Evolutionary conservation across 2,329 filamentous ascomycete genomes (phyloP).

Genomic region (Fusarium avenaceum): DNA sequence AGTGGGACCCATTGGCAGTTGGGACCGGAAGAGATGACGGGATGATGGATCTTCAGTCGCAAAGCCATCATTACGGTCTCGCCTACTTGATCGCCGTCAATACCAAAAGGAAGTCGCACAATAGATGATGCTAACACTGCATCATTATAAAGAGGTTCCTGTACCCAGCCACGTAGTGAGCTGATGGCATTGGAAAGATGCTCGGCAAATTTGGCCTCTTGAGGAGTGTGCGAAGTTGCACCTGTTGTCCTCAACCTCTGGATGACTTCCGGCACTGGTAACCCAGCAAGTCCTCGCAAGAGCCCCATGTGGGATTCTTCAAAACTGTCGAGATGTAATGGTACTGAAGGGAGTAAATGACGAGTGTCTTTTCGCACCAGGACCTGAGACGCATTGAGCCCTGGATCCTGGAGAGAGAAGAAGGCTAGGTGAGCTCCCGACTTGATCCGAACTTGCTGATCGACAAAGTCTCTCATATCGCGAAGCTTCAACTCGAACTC

Average conservation of each 20-base stretch:
- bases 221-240: slow-evolving; percentile 49
- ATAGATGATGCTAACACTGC: slow-evolving; percentile 56
- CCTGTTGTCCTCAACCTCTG: slow-evolving; percentile 53
- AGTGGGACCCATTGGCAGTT: slow-evolving; percentile 72
- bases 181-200: slow-evolving; percentile 60
- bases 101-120: slow-evolving; percentile 58
- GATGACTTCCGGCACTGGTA: slow-evolving; percentile 53
- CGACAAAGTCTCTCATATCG: slow-evolving; percentile 72
- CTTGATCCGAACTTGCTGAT: slow-evolving; percentile 60
- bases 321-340: slow-evolving; percentile 65
- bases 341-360: slow-evolving; percentile 71
- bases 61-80: slow-evolving; percentile 66
- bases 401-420: slow-evolving; percentile 67
- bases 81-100: slow-evolving; percentile 25
- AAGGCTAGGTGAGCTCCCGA: slow-evolving; percentile 69
- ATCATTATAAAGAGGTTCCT: slow-evolving; percentile 61
- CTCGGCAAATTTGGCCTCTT: slow-evolving; percentile 58
- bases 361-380: slow-evolving; percentile 68
- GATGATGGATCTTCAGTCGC: slow-evolving; percentile 72
- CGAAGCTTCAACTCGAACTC: slow-evolving; percentile 73
- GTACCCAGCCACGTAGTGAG: slow-evolving; percentile 57
- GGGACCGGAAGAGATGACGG: slow-evolving; percentile 63
- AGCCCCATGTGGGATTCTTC: slow-evolving; percentile 68
- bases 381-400: slow-evolving; percentile 71
- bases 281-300: slow-evolving; percentile 62